These are phyloP conservation scores for Penicillium soppii DNA, from an alignment of 495 filamentous ascomycete species.

Conservation along the genomic window DNA sequence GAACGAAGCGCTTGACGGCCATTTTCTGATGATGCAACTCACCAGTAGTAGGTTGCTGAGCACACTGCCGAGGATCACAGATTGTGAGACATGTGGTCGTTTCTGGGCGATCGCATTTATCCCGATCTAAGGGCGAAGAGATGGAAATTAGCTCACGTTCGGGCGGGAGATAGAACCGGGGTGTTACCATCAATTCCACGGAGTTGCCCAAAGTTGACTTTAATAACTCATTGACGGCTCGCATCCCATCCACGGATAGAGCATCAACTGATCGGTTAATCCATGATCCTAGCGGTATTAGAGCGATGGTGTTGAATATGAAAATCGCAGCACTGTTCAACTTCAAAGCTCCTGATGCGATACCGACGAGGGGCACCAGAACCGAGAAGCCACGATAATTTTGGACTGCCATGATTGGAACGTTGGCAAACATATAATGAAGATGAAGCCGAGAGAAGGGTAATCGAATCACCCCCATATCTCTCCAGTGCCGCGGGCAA, in stretches of 20 bases:
- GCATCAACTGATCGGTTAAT: slow-evolving; percentile 17
- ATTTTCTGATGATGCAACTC: neutral
- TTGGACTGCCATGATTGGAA: neutral
- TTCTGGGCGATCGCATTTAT: slow-evolving; percentile 15
- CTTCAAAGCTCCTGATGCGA: slow-evolving; percentile 4
- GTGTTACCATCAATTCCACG: slow-evolving; percentile 23
- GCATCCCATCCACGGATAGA: slow-evolving; percentile 8
- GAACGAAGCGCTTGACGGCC: neutral
- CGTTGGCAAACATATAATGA: neutral
- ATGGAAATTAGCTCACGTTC: neutral
- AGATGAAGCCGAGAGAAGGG: neutral
- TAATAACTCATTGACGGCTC: slow-evolving; percentile 17
- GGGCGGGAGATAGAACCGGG: neutral
- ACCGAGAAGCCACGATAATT: neutral
- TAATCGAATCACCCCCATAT: neutral
- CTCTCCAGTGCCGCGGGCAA: neutral
- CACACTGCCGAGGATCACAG: slow-evolving; percentile 21
- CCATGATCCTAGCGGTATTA: slow-evolving; percentile 16
- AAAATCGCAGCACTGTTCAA: slow-evolving; percentile 12
- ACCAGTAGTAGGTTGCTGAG: slow-evolving; percentile 25
- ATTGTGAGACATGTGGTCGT: slow-evolving; percentile 14
- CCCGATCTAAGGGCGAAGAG: slow-evolving; percentile 11
- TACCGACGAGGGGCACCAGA: slow-evolving; percentile 13
- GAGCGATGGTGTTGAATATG: slow-evolving; percentile 17
- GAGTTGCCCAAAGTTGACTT: slow-evolving; percentile 28